Conservation (phyloP, 495 filamentous ascomycete genomes). For the Penicillium bialowiezense region DNA sequence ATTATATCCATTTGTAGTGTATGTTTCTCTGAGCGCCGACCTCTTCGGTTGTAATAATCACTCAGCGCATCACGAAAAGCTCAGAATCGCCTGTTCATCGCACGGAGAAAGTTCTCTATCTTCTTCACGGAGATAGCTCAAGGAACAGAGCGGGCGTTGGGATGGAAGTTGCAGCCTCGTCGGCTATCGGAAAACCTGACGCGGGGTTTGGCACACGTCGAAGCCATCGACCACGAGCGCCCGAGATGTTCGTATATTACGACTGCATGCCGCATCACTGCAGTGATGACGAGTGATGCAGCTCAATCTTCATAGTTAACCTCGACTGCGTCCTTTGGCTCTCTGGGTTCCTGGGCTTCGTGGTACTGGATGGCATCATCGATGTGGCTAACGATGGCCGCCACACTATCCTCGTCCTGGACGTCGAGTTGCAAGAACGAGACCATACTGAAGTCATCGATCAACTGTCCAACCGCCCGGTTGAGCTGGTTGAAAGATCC, state of each 20-base stretch:
- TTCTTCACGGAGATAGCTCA: neutral
- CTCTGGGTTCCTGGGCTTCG: constrained; percentile 91
- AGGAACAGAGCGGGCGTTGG: neutral
- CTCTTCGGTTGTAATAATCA: neutral
- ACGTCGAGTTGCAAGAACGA: constrained; percentile 87
- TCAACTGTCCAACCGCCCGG: constrained; percentile 78
- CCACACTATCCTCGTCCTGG: constrained; percentile 91
- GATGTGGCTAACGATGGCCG: constrained; percentile 89
- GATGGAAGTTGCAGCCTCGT: neutral
- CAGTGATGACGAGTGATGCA: neutral
- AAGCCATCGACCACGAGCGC: neutral
- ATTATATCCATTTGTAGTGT: neutral
- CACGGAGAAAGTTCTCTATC: no score
- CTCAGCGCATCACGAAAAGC: neutral
- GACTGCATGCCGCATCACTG: neutral
- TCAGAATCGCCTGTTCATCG: no score
- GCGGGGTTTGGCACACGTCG: neutral
- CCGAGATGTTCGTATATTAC: neutral
- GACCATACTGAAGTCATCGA: constrained; percentile 98
- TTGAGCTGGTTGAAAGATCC: constrained; percentile 76
- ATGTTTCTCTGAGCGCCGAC: neutral
- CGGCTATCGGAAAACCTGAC: neutral
- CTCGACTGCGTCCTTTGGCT: constrained; percentile 76
- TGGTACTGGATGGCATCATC: constrained; percentile 95
- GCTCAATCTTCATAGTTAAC: constrained; percentile 56